Evolutionary conservation across 2,329 filamentous ascomycete species (phyloP), one percentile per base, ranked within the genome.

Genomic region (Thelonectria blattea): DNA sequence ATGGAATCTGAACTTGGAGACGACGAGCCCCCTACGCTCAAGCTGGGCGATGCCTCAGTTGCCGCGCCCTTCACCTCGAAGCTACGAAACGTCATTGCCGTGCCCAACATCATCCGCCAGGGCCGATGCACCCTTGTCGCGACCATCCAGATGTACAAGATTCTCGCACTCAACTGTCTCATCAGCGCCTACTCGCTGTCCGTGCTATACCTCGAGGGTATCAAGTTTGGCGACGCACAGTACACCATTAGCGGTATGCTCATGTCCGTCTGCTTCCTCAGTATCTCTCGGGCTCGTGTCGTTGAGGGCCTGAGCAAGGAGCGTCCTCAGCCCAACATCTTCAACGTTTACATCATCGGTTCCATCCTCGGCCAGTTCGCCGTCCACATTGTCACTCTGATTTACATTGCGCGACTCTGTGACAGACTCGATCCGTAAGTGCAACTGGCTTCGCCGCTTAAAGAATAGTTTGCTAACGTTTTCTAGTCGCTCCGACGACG

Each of bases 101-200:
- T 99, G 60, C 94, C 95, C 53, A 99, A 99, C 80, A 99, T 99
- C 71, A 95, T 99, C 72, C 91, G 95, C 60, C 95, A 99, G 80
- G 95, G 95, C 59, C 91, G 95, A 64, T 99, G 95, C 81, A 99
- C 95, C 8, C 87, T 99, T 18, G 95, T 99, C 56, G 95, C 95
- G 32, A 99, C 95, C 0, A 98, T 99, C 66, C 95, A 99, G 82
- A 99, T 99, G 94, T 99, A 99, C 88, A 99, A 97, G 85, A 99
- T 99, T 71, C 86, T 99, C 52, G 95, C 95, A 8, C 82, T 99
- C 61, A 99, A 99, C 83, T 99, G 95, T 75, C 83, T 99, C 69
- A 99, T 99, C 75, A 97, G 92, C 69, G 95, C 95, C 39, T 99
- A 99, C 86, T 97, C 92, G 77, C 80, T 99, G 74, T 96, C 91